Conservation (phyloP, 306 rosid genomes). For the Lotus japonicus region DNA sequence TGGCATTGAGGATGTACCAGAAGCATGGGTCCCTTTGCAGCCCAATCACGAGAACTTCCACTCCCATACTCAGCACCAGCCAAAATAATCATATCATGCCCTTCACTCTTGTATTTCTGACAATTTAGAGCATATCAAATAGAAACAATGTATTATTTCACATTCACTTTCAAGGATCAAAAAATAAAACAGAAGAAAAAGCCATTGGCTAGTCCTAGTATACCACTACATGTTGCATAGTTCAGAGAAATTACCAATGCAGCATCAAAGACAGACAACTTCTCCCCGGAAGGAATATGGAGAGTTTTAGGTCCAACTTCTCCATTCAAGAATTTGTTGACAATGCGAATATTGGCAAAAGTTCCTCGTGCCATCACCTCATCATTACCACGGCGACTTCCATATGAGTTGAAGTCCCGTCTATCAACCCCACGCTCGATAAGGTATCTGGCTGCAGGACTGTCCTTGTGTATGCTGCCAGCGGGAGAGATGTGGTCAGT, state of each 20-base stretch:
- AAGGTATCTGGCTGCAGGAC: constrained; percentile 92
- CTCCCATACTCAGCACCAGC: constrained; percentile 98
- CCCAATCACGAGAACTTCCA: constrained; percentile 99
- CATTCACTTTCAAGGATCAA: neutral
- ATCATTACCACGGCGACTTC: constrained; percentile 96
- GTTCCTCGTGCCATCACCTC: constrained; percentile 95
- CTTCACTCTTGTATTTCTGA: constrained; percentile 81
- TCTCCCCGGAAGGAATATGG: constrained; percentile 83
- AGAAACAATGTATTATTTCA: neutral
- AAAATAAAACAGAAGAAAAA: neutral
- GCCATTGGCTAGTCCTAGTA: neutral
- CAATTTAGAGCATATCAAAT: constrained; percentile 6
- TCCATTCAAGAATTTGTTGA: constrained; percentile 82
- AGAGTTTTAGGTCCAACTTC: constrained; percentile 95
- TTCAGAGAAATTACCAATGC: constrained; percentile 51
- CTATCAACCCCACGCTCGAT: constrained; percentile 81
- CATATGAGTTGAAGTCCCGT: constrained; percentile 93
- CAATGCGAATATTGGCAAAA: constrained; percentile 89
- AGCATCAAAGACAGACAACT: constrained; percentile 81
- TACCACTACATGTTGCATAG: constrained; percentile 1
- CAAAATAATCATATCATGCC: constrained; percentile 62
- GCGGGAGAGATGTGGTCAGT: constrained; percentile 99
- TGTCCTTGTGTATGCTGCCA: constrained; percentile 96
- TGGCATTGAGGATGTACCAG: constrained; percentile 42
- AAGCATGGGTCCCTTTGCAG: constrained; percentile 95